Percentiles rank a stretch among this genome's conserved stretches.
Evolutionary conservation across 352 stramenopile species (phyloP).

Genomic region (Peronospora farinosa): DNA sequence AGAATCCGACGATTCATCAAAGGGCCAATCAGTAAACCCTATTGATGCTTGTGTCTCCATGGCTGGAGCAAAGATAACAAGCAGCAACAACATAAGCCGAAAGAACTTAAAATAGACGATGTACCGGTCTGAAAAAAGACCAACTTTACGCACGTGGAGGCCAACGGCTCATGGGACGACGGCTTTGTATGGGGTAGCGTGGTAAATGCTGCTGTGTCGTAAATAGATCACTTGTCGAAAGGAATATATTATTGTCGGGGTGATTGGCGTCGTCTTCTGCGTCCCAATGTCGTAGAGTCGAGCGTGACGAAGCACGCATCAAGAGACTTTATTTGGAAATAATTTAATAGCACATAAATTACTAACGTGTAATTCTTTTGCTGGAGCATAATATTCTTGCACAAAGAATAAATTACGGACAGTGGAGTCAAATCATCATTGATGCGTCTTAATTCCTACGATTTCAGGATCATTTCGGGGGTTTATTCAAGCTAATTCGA

Average conservation of each 20-base stretch:
- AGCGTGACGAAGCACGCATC: constrained; percentile 18
- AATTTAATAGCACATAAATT: too few relatives aligned
- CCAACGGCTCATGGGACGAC: constrained; percentile 10
- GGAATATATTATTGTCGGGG: constrained; percentile 20
- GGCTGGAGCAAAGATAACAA: constrained; percentile 5
- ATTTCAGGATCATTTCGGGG: too few relatives aligned
- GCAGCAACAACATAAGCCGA: background rate
- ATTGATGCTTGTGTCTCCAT: constrained; percentile 14
- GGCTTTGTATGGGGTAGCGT: constrained; percentile 2
- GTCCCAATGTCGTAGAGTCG: constrained; percentile 16
- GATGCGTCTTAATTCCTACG: too few relatives aligned
- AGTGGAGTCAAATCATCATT: too few relatives aligned
- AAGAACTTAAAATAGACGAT: background rate
- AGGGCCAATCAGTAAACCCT: constrained; percentile 24
- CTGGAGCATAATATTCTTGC: too few relatives aligned
- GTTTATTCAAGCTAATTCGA: too few relatives aligned
- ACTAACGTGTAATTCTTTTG: background rate
- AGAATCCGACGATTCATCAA: constrained; percentile 8
- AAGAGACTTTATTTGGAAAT: too few relatives aligned
- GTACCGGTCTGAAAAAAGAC: background rate
- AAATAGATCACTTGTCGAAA: constrained; percentile 30
- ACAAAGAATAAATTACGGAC: too few relatives aligned
- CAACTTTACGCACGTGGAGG: constrained; percentile 10
- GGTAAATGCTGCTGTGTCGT: constrained; percentile 29
- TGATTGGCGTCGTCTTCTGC: background rate